Percentiles rank a stretch among this genome's conserved stretches.
Evolutionary conservation across 805 yeast species (phyloP).

Genomic region (Saccharomycodes ludwigii): DNA sequence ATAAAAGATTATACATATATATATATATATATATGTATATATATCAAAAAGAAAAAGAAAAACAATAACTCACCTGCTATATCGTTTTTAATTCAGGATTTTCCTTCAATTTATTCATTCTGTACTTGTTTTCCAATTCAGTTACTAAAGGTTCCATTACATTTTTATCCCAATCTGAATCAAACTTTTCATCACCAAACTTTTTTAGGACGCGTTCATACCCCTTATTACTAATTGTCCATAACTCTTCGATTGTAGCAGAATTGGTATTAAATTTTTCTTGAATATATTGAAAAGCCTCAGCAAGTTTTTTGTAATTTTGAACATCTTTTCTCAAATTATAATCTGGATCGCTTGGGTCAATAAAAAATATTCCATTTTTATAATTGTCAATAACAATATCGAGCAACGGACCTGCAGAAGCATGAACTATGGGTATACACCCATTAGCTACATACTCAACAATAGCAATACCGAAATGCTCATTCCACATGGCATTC

Average conservation of each 20-base stretch:
- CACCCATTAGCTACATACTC: slow-evolving; percentile 81
- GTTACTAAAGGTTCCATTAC: slow-evolving; percentile 8
- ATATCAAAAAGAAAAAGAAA: too few species aligned
- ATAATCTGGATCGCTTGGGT: slow-evolving; percentile 62
- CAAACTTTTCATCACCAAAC: slow-evolving; percentile 54
- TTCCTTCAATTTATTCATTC: too few species aligned
- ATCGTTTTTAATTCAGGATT: too few species aligned
- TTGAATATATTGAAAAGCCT: slow-evolving; percentile 26
- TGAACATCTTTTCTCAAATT: slow-evolving; percentile 9
- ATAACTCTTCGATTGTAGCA: slow-evolving; percentile 18
- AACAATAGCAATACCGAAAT: slow-evolving; percentile 94
- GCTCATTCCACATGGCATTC: slow-evolving; percentile 99
- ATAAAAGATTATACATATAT: too few species aligned
- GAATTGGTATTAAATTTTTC: slow-evolving; percentile 14
- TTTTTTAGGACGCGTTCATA: slow-evolving; percentile 31
- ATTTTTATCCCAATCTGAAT: slow-evolving; percentile 36
- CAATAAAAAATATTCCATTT: slow-evolving; percentile 73
- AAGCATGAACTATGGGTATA: slow-evolving; percentile 83
- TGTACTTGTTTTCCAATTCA: too few species aligned
- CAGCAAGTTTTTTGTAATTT: slow-evolving; percentile 36
- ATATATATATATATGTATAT: too few species aligned
- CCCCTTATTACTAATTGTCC: slow-evolving; percentile 34
- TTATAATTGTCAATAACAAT: slow-evolving; percentile 51
- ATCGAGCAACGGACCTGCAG: slow-evolving; percentile 90
- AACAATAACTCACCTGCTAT: too few species aligned